Base-by-base conservation (phyloP, 2,329 filamentous ascomycete genomes). In the Neonectria ditissima region DNA sequence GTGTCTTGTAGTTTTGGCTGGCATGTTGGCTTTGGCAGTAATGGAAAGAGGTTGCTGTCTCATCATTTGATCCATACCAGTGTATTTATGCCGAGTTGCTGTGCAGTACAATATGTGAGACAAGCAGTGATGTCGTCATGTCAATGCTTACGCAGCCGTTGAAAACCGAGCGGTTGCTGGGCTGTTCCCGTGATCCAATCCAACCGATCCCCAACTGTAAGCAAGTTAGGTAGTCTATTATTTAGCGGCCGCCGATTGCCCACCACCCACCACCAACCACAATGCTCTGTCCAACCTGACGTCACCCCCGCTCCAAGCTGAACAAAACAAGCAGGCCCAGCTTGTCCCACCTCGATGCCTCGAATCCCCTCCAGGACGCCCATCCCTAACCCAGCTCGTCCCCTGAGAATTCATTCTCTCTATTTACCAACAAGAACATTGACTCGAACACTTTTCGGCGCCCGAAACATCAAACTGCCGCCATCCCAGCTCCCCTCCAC, bases 231-330 rank as follows among this genome's bases (percentile, higher is more conserved):
- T n/a, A n/a, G n/a, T n/a, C n/a, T n/a, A 7, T 10, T 34, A 34
- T 10, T 39, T 39, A 18, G 37, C 18, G 16, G 16, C 37, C 9
- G 37, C 16, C 47, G 32, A n/a, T n/a, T n/a, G n/a, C n/a, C n/a
- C n/a, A 50, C 50, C 34, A 41, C 32, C 30, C 20, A 55, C 55
- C 59, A 57, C 30, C 47, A 39, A 53, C 50, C 45, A 50, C 28
- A 52, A 51, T 39, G 30, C 26, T 26, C 28, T 43, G 30, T 30
- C 53, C 57, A 59, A 20, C 62, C 63, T 77, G 75, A 77, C 74
- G 74, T 77, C 75, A 77, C 74, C 73, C 72, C 73, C 65, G 67
- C 68, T 67, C 61, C 34, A 68, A 63, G 60, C 67, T 64, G 67
- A 57, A 57, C 58, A 58, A 55, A 52, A 57, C 57, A 69, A 64